These are phyloP conservation scores for Fusarium falciforme DNA, from an alignment of 2,329 filamentous ascomycete species.

Conservation along the genomic window DNA sequence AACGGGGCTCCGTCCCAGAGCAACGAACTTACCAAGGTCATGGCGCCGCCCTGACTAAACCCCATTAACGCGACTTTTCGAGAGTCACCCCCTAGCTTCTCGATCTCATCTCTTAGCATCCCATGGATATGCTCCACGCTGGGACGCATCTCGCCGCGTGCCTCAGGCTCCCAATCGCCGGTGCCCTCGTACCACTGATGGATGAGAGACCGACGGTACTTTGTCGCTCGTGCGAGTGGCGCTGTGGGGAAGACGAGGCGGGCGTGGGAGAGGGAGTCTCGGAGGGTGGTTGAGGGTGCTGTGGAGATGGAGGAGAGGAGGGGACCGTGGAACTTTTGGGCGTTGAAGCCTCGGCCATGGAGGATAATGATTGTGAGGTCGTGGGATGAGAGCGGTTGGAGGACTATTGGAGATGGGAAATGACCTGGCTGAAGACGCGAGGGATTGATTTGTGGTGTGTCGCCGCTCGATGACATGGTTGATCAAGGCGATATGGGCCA, in stretches of 20 bases:
- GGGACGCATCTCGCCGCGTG: constrained; percentile 52
- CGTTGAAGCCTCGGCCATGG: constrained; percentile 61
- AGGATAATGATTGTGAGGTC: constrained; percentile 60
- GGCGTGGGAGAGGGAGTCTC: constrained; percentile 52
- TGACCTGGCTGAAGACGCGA: constrained; percentile 26
- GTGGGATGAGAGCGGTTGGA: constrained; percentile 48
- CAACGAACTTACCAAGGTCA: constrained; percentile 55
- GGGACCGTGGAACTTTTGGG: constrained; percentile 52
- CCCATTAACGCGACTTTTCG: constrained; percentile 60
- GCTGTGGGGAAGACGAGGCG: constrained; percentile 65
- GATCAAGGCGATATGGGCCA: not conserved
- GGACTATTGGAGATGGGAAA: constrained; percentile 37
- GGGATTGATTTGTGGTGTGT: not conserved
- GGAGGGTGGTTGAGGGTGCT: constrained; percentile 38
- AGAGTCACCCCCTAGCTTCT: constrained; percentile 47
- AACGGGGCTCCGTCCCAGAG: constrained; percentile 56
- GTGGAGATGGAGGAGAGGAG: constrained; percentile 48
- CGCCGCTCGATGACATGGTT: not conserved
- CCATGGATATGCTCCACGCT: constrained; percentile 54
- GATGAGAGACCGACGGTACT: constrained; percentile 48
- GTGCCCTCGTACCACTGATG: constrained; percentile 53
- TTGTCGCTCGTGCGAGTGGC: constrained; percentile 46
- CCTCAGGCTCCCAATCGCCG: constrained; percentile 49
- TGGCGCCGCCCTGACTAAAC: constrained; percentile 66
- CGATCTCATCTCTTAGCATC: constrained; percentile 52